Percentiles rank a stretch among this genome's conserved stretches.
phyloP scores from a whole-genome alignment of 2,329 filamentous ascomycete species.

The Myriosclerotinia duriaeana region DNA sequence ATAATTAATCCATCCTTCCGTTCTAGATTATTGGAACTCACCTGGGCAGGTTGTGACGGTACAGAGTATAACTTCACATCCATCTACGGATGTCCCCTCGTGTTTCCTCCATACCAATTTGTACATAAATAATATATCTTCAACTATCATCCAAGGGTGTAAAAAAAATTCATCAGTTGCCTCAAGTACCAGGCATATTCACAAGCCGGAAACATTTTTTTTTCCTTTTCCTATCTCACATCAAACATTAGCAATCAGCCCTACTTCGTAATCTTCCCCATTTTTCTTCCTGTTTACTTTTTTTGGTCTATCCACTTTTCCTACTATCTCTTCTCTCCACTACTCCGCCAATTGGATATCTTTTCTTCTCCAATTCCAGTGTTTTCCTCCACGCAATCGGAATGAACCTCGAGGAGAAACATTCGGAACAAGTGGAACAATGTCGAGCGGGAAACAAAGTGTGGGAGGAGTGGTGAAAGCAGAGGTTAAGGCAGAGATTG shows the following conservation, averaged over 20 bases:
- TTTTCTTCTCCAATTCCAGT: neutral
- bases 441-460: conserved; percentile 26
- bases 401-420: conserved; percentile 34
- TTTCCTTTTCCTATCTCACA: neutral
- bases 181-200: conserved; percentile 10
- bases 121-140: conserved; percentile 11
- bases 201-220: conserved; percentile 13
- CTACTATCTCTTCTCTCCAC: neutral
- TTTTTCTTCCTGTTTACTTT: conserved; percentile 20
- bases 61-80: neutral
- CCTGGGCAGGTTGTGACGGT: too few relatives aligned
- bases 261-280: conserved; percentile 20
- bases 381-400: conserved; percentile 3
- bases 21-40: neutral
- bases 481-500: conserved; percentile 33
- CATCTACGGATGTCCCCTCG: neutral
- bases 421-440: conserved; percentile 27
- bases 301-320: conserved; percentile 21
- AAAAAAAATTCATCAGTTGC: neutral
- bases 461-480: conserved; percentile 21
- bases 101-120: conserved; percentile 6
- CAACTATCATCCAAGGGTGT: neutral
- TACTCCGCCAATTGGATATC: conserved; percentile 16
- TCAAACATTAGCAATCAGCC: conserved; percentile 9
- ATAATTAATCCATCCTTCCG: neutral